Evolutionary conservation across 768 basidiomycete genomes (phyloP).

Genomic region (Russula lepida): DNA sequence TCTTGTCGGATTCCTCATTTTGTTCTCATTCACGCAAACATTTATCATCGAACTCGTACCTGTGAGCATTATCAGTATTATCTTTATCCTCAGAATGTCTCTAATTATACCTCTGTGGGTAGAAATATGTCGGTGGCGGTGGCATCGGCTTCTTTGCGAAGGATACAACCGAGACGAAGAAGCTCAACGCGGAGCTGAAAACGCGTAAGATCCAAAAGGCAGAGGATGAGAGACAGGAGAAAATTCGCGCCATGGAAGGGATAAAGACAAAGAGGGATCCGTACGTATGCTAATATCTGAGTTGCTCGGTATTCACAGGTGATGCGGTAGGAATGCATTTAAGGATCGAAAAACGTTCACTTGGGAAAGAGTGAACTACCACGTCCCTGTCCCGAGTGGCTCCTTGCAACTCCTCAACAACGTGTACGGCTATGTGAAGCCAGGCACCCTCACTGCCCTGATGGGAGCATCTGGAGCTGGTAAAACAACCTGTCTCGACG

Average conservation of each 20-base stretch:
- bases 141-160: conserved; percentile 50
- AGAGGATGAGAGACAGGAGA: conserved; percentile 27
- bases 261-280: conserved; percentile 43
- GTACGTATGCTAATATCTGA: conserved; percentile 30
- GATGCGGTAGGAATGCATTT: conserved; percentile 5
- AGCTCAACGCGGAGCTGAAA: conserved; percentile 43
- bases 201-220: conserved; percentile 37
- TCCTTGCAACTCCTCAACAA: conserved; percentile 59
- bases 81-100: conserved; percentile 21
- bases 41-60: conserved; percentile 52
- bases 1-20: conserved; percentile 56
- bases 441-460: conserved; percentile 66
- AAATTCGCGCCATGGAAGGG: conserved; percentile 18
- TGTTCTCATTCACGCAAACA: conserved; percentile 64
- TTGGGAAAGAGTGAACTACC: conserved; percentile 74
- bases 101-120: conserved; percentile 12
- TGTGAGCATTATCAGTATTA: conserved; percentile 33
- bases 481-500: conserved; percentile 73
- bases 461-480: conserved; percentile 85
- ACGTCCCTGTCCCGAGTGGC: conserved; percentile 62
- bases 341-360: conserved; percentile 55
- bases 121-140: conserved; percentile 56
- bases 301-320: background rate
- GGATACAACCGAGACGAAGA: conserved; percentile 46
- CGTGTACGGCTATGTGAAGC: conserved; percentile 74